Conservation (phyloP, 805 yeast genomes). For the Ogataea paradorogensis region DNA sequence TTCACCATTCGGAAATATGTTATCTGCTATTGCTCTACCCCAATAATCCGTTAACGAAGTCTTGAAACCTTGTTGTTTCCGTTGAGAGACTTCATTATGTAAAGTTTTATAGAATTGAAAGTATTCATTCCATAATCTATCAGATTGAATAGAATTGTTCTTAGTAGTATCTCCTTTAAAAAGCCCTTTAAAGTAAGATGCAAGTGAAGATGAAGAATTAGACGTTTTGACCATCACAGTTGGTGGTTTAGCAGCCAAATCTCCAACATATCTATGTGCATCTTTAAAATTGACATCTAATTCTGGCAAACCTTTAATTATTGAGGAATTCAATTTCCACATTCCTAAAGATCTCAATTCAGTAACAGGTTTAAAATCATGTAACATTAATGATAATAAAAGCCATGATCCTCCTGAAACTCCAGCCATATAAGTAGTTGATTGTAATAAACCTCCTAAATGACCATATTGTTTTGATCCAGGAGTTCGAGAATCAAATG, state of each 20-base stretch:
- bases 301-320: conserved; percentile 57
- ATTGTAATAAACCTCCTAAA: conserved; percentile 53
- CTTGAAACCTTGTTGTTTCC: conserved; percentile 51
- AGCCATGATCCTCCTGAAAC: conserved; percentile 76
- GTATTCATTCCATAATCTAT: conserved; percentile 19
- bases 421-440: conserved; percentile 57
- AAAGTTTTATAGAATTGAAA: conserved; percentile 49
- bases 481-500: conserved; percentile 47
- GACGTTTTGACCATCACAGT: conserved; percentile 12
- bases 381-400: conserved; percentile 45
- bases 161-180: conserved; percentile 7
- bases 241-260: conserved; percentile 2
- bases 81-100: conserved; percentile 52
- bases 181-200: conserved; percentile 12
- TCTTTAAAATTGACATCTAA: conserved; percentile 37
- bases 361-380: conserved; percentile 37
- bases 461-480: conserved; percentile 31
- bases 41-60: conserved; percentile 65
- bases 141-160: conserved; percentile 12
- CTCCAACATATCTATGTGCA: neutral
- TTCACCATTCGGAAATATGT: conserved; percentile 35
- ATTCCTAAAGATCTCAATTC: conserved; percentile 27
- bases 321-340: conserved; percentile 46
- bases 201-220: conserved; percentile 13
- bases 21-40: conserved; percentile 59